These are phyloP conservation scores for Populus hybrid DNA, from an alignment of 441 rosid species.

Conservation along the genomic window DNA sequence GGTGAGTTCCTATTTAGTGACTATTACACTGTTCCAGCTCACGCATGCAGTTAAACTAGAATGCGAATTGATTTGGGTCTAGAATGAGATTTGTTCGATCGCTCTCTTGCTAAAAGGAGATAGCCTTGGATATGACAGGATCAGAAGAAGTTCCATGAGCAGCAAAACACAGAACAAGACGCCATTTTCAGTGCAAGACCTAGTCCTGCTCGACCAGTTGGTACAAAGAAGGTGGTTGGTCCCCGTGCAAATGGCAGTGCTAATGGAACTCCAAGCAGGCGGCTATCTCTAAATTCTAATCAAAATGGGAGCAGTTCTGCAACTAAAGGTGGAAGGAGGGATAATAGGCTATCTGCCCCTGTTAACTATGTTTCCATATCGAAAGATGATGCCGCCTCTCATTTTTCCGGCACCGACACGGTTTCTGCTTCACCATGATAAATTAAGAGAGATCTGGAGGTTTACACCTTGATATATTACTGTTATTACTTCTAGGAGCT, in stretches of 20 bases:
- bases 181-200: slow-evolving; percentile 64
- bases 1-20: slow-evolving; percentile 35
- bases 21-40: background rate
- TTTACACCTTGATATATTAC: slow-evolving; percentile 25
- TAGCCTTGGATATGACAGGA: slow-evolving; percentile 44
- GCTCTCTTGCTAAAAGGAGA: background rate
- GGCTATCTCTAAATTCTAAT: slow-evolving; percentile 68
- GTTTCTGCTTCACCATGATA: slow-evolving; percentile 66
- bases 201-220: slow-evolving; percentile 78
- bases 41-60: background rate
- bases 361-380: slow-evolving; percentile 68
- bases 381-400: slow-evolving; percentile 80
- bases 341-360: slow-evolving; percentile 59
- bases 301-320: slow-evolving; percentile 78
- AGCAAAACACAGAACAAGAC: slow-evolving; percentile 79
- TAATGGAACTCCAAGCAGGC: slow-evolving; percentile 79
- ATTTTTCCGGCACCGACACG: slow-evolving; percentile 61
- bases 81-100: background rate
- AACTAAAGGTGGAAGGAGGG: slow-evolving; percentile 66
- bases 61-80: background rate
- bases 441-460: slow-evolving; percentile 25
- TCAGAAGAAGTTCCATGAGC: slow-evolving; percentile 87
- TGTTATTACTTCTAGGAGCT: slow-evolving; percentile 30
- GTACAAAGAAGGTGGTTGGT: slow-evolving; percentile 64
- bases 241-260: slow-evolving; percentile 66